phyloP scores from a whole-genome alignment of 495 filamentous ascomycete genomes.

The Podospora fimiseda region DNA sequence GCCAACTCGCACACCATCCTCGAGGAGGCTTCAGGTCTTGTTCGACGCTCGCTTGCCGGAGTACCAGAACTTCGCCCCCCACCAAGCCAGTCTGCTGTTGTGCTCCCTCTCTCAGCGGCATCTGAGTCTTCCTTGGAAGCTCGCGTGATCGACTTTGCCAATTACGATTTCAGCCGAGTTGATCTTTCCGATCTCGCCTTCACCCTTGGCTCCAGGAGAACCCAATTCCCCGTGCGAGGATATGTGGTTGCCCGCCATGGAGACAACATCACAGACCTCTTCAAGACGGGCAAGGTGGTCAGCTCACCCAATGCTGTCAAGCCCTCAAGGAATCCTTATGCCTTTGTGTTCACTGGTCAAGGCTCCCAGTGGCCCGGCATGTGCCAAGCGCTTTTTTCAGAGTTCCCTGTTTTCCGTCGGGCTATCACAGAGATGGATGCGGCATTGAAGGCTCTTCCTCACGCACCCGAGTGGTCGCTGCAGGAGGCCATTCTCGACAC shows the following conservation, averaged over 20 bases:
- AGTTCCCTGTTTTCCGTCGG: slow-evolving; percentile 27
- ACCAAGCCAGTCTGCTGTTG: not conserved
- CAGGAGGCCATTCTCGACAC: not conserved
- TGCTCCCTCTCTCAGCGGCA: slow-evolving; percentile 9
- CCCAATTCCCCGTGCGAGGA: too few relatives aligned
- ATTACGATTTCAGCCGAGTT: too few relatives aligned
- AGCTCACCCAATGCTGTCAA: slow-evolving; percentile 6
- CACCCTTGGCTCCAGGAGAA: too few relatives aligned
- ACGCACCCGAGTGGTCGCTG: slow-evolving; percentile 14
- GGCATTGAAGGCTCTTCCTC: slow-evolving; percentile 5
- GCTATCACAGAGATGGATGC: slow-evolving; percentile 15
- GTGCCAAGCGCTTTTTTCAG: slow-evolving; percentile 39
- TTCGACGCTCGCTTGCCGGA: too few relatives aligned
- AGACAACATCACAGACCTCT: slow-evolving; percentile 5
- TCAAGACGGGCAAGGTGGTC: too few relatives aligned
- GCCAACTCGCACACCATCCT: slow-evolving; percentile 33
- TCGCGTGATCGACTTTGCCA: too few relatives aligned
- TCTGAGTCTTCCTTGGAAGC: too few relatives aligned
- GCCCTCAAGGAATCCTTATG: slow-evolving; percentile 25
- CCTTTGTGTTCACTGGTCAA: slow-evolving; percentile 33
- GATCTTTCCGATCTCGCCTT: too few relatives aligned
- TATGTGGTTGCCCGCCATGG: too few relatives aligned
- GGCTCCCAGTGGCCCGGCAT: slow-evolving; percentile 47
- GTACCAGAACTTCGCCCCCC: too few relatives aligned
- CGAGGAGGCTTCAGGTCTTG: not conserved